Evolutionary conservation across 2,329 filamentous ascomycete species (phyloP).

Genomic region (Fusarium begoniae): DNA sequence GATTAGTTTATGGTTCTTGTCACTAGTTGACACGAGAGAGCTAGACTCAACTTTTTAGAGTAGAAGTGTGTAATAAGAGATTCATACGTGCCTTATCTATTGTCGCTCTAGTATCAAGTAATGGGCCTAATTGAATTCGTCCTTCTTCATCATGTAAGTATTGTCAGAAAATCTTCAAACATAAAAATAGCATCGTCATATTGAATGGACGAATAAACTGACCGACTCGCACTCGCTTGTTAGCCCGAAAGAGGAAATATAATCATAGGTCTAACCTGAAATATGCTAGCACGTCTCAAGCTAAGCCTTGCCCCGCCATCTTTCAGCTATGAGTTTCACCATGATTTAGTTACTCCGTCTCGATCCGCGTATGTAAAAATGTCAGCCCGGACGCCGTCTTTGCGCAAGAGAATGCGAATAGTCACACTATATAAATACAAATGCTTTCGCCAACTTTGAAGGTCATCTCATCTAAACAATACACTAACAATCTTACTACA

Average conservation of each 20-base stretch:
- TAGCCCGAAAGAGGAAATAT: neutral
- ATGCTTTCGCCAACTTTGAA: neutral
- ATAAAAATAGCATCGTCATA: neutral
- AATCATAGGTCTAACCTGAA: neutral
- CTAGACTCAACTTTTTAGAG: neutral
- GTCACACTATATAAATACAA: neutral
- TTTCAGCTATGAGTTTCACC: neutral
- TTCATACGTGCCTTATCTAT: neutral
- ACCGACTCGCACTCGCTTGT: neutral
- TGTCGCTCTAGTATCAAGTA: fast-evolving
- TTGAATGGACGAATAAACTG: neutral
- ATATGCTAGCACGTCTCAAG: neutral
- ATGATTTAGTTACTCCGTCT: neutral
- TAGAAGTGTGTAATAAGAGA: neutral
- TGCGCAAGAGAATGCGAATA: neutral
- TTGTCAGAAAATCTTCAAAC: too few relatives aligned
- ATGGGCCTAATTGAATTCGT: fast-evolving
- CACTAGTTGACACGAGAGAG: neutral
- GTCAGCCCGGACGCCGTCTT: neutral
- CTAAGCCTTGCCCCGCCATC: neutral
- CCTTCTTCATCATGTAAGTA: fast-evolving
- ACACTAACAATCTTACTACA: neutral
- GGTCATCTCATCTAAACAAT: neutral
- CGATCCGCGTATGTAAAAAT: neutral
- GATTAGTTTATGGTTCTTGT: neutral